Evolutionary conservation across 2,329 filamentous ascomycete genomes (phyloP).

Genomic region (Periconia macrospinosa): DNA sequence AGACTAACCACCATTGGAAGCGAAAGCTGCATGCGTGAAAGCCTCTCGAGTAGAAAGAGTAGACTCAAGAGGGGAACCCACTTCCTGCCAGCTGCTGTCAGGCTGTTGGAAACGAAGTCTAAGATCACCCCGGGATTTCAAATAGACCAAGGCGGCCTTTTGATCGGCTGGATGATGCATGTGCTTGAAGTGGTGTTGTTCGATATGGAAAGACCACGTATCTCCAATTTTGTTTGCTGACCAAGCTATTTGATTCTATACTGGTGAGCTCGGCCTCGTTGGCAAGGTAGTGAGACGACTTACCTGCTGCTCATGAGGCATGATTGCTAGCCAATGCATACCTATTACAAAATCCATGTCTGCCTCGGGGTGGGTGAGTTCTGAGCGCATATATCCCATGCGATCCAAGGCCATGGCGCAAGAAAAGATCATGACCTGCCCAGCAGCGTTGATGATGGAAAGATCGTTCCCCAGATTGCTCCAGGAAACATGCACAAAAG

Average conservation of each 20-base stretch:
- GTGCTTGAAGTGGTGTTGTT: slow-evolving; percentile 66
- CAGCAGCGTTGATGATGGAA: slow-evolving; percentile 78
- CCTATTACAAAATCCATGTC: slow-evolving; percentile 80
- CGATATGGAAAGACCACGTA: slow-evolving; percentile 70
- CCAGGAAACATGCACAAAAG: slow-evolving; percentile 82
- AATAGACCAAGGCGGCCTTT: slow-evolving; percentile 74
- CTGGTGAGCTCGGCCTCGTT: slow-evolving; percentile 4
- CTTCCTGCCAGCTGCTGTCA: slow-evolving; percentile 71
- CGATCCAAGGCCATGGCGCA: slow-evolving; percentile 75
- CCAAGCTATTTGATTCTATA: slow-evolving; percentile 41
- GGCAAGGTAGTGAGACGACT: not conserved
- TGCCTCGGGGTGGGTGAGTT: slow-evolving; percentile 69
- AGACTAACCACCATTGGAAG: slow-evolving; percentile 68
- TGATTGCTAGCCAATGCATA: slow-evolving; percentile 73
- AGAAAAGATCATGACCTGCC: slow-evolving; percentile 73
- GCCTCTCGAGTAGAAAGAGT: slow-evolving; percentile 62
- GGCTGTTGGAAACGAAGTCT: slow-evolving; percentile 78
- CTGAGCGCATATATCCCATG: slow-evolving; percentile 63
- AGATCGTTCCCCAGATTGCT: slow-evolving; percentile 76
- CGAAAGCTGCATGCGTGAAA: slow-evolving; percentile 46
- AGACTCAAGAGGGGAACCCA: slow-evolving; percentile 72
- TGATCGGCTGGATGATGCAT: slow-evolving; percentile 72
- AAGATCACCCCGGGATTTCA: slow-evolving; percentile 74
- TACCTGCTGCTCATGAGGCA: slow-evolving; percentile 46
- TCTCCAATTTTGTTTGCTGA: slow-evolving; percentile 44